Base-by-base conservation (phyloP, 345 rosid genomes). In the Zanthoxylum bungeanum region DNA sequence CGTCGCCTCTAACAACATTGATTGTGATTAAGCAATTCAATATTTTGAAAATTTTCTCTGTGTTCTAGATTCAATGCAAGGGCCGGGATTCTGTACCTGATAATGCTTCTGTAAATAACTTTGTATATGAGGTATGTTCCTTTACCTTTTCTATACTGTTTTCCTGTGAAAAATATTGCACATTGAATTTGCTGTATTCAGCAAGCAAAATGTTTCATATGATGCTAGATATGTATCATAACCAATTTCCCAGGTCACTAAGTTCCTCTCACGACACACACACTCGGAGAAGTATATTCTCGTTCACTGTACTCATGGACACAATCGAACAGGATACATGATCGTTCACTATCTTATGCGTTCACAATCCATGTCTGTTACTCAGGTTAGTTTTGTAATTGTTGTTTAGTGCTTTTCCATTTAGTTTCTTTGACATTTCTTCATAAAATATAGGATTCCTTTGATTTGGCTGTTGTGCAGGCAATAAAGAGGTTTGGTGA, bases 261-360 rank as follows among this genome's bases (percentile, higher is more conserved):
- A 89, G 69, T 95, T 95, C 70, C 70, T 91, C 36, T 44, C 49
- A 65, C 90, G 86, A 70, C 97, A 89, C 77, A 95, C 88, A 78
- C 88, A 75, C 65, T 46, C 91, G 17, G 93, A 91, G 85, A 89
- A 88, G 82, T 83, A 78, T 77, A 81, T 96, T 62, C 91, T 96
- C 39, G 99, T 96, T 73, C 99, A 96, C 77, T 96, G 99, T 79
- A 96, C 99, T 2, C 99, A 96, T 79, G 99, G 99, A 44, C 97
- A 91, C 78, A 93, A 96, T 65, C 97, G 99, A 37, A 96, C 99
- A 16, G 98, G 99, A 69, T 96, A 84, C 78, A 96, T 96, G 99
- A 88, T 93, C 47, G 86, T 91, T 31, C 98, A 96, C 77, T 93
- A 87, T 83, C 90, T 96, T 50, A 88, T 96, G 98, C 94, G 99